Percentiles rank a stretch among this genome's conserved stretches.
Conservation (phyloP, 805 yeast species). For the Barnettozyma californica region DNA sequence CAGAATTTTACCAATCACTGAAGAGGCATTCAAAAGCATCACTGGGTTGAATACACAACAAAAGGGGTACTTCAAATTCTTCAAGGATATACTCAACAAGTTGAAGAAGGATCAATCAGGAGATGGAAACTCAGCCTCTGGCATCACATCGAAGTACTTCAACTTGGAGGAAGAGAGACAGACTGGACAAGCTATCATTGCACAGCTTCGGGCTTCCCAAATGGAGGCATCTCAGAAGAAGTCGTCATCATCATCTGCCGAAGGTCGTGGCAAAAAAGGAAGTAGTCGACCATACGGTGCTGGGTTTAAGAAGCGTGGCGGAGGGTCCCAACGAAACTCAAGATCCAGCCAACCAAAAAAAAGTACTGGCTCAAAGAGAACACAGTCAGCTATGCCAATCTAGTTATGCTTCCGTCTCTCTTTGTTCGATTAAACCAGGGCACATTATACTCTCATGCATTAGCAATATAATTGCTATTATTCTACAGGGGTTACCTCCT, state of each 20-base stretch:
- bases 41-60: conserved; percentile 26
- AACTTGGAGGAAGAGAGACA: conserved; percentile 9
- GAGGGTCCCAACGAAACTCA: not conserved
- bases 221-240: not conserved
- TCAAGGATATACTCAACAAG: conserved; percentile 31
- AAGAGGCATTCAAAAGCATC: conserved; percentile 39
- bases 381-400: not conserved
- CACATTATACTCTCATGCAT: no score
- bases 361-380: not conserved
- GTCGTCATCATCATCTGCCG: not conserved
- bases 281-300: not conserved
- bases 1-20: conserved; percentile 44
- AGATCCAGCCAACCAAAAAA: not conserved
- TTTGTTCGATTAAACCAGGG: no score
- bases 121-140: conserved; percentile 6
- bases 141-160: conserved; percentile 19
- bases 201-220: conserved; percentile 21
- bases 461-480: no score
- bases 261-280: not conserved
- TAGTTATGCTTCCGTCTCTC: no score
- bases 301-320: not conserved
- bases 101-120: conserved; percentile 4
- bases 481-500: no score
- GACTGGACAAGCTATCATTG: conserved; percentile 16
- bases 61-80: conserved; percentile 31